These are phyloP conservation scores for Hypoxylon sp. DNA, from an alignment of 2,329 filamentous ascomycete genomes.

Conservation along the genomic window DNA sequence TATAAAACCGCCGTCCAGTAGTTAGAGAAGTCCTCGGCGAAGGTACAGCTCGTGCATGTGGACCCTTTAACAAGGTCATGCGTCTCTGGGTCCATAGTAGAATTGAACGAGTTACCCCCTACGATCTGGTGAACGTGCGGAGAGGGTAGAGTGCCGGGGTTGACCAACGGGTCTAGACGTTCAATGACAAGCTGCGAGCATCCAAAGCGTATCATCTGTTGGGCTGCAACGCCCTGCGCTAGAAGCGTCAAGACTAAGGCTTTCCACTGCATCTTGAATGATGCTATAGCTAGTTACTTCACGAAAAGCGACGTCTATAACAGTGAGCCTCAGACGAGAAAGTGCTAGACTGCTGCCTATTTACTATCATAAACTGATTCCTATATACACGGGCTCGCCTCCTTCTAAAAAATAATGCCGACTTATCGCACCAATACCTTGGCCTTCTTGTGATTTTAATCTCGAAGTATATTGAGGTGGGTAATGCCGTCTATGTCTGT, in stretches of 20 bases:
- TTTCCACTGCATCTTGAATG: conserved; percentile 47
- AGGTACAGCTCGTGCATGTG: conserved; percentile 52
- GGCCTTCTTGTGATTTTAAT: conserved; percentile 26
- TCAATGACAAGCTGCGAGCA: conserved; percentile 54
- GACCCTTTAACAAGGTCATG: conserved; percentile 49
- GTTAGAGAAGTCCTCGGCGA: conserved; percentile 50
- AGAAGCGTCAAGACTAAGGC: conserved; percentile 41
- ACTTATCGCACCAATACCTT: conserved; percentile 6
- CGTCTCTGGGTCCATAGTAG: conserved; percentile 47
- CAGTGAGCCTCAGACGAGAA: conserved; percentile 12
- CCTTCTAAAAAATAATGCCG: conserved; percentile 28
- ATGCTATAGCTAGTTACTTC: conserved; percentile 5
- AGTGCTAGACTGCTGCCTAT: conserved; percentile 3
- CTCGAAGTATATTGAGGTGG: conserved; percentile 27
- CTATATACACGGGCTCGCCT: conserved; percentile 36
- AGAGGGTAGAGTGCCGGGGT: conserved; percentile 48
- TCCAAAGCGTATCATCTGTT: conserved; percentile 57
- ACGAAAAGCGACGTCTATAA: conserved; percentile 10
- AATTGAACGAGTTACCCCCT: conserved; percentile 53
- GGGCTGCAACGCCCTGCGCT: conserved; percentile 38
- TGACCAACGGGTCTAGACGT: conserved; percentile 53
- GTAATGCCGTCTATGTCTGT: conserved; percentile 18
- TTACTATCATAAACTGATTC: conserved; percentile 14
- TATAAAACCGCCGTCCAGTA: conserved; percentile 52
- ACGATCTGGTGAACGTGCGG: conserved; percentile 53